Evolutionary conservation across 2,329 filamentous ascomycete genomes (phyloP), one percentile per base, ranked within the genome.

Genomic region (Ophiostoma angusticollis): DNA sequence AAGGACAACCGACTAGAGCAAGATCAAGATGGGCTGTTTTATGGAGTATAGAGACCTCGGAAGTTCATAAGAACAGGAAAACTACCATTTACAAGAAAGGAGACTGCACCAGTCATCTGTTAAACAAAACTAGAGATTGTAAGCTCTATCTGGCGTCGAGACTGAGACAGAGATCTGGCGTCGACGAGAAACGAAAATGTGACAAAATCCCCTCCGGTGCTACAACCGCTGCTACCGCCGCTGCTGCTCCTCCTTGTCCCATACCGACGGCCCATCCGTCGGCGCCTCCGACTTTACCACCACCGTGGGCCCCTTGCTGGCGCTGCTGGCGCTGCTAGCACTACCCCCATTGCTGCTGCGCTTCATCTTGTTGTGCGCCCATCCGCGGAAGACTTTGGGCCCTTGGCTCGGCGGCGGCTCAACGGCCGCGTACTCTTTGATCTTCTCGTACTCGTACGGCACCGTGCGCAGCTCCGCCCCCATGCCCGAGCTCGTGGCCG

Each of bases 401-500:
- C 70, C 72, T 13, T 65, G 68, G 34, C 63, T 64, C 8, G 72
- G 72, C 22, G 73, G 63, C 12, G 70, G 68, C 35, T 74, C 70
- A 14, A 63, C 64, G 2, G 70, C 63, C 4, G 61, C 60, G 31
- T 72, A 73, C 48, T 76, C 71, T 50, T 74, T 75, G 50, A 74
- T 73, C 45, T 67, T 64, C 21, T 60, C 61, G 33, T 67, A 65
- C 41, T 69, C 62, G 46, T 75, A 76, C 27, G 67, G 68, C 4
- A 74, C 70, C 4, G 72, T 73, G 40, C 72, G 67, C n/a, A 76
- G 59, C 47, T 74, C 70, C n/a, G n/a, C n/a, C n/a, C n/a, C n/a
- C n/a, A n/a, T n/a, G n/a, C n/a, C n/a, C n/a, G n/a, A n/a, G n/a
- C n/a, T n/a, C n/a, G n/a, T n/a, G n/a, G n/a, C n/a, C n/a, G n/a